A percentile compares a stretch with the other conserved stretches of the same genome.
Conservation (phyloP, 495 filamentous ascomycete genomes). For the Podospora comata region DNA sequence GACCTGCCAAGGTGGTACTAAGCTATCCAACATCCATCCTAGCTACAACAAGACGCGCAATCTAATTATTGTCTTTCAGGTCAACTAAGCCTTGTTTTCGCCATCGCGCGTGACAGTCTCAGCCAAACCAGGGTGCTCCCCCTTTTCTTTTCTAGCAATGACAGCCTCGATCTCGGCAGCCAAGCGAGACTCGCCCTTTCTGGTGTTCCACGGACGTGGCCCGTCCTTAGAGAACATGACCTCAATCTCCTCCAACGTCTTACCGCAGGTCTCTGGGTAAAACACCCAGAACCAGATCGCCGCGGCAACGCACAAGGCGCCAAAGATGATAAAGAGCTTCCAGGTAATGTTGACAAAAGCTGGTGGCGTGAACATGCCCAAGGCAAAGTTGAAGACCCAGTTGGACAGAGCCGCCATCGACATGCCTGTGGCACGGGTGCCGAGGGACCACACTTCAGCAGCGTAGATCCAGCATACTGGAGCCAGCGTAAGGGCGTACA, state of each 20-base stretch:
- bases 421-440: slow-evolving; percentile 71
- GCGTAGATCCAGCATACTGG: slow-evolving; percentile 74
- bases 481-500: slow-evolving; percentile 68
- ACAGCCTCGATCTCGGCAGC: slow-evolving; percentile 45
- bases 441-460: slow-evolving; percentile 71
- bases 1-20: too few relatives aligned
- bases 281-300: slow-evolving; percentile 63
- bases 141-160: slow-evolving; percentile 23
- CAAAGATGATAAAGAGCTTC: slow-evolving; percentile 73
- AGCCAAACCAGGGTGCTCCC: not conserved
- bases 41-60: too few relatives aligned
- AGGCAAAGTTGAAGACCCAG: slow-evolving; percentile 75
- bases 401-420: slow-evolving; percentile 64
- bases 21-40: too few relatives aligned
- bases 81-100: not conserved
- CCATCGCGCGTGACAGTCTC: not conserved
- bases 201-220: slow-evolving; percentile 57
- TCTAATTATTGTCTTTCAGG: not conserved
- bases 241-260: slow-evolving; percentile 70
- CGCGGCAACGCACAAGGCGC: slow-evolving; percentile 62
- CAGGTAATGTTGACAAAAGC: slow-evolving; percentile 70
- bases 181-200: slow-evolving; percentile 49
- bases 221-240: slow-evolving; percentile 56
- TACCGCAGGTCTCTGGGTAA: slow-evolving; percentile 69
- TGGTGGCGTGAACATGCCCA: slow-evolving; percentile 67